Evolutionary conservation across 192 early-diverging fungal species (phyloP).

Genomic region (Thoreauomyces humboldtii): DNA sequence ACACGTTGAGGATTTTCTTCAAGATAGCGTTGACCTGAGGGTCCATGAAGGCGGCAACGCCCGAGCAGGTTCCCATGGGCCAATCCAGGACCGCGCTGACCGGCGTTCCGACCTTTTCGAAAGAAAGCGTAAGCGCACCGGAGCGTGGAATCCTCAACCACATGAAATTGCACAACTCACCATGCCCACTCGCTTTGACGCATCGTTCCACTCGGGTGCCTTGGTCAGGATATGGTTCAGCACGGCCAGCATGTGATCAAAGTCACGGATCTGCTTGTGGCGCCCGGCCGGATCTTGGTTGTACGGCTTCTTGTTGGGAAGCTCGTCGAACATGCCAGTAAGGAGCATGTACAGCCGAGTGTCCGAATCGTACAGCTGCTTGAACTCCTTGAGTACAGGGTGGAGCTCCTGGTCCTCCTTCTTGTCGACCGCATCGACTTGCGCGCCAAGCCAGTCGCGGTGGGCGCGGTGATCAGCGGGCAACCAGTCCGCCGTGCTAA

Average conservation of each 20-base stretch:
- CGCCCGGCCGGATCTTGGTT: slow-evolving; percentile 5
- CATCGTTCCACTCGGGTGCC: slow-evolving; percentile 24
- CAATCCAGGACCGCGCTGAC: slow-evolving; percentile 16
- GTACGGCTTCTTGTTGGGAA: slow-evolving; percentile 19
- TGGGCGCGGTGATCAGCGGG: slow-evolving; percentile 23
- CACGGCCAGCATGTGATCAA: slow-evolving; percentile 14
- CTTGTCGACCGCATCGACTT: slow-evolving; percentile 9
- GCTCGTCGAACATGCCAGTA: slow-evolving; percentile 22
- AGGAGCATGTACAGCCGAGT: slow-evolving; percentile 19
- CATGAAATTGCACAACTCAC: too few relatives aligned
- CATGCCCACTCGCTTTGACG: slow-evolving; percentile 11
- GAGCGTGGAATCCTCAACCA: too few relatives aligned
- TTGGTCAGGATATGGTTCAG: slow-evolving; percentile 25
- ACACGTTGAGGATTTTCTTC: slow-evolving; percentile 19
- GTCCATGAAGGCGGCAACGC: slow-evolving; percentile 21
- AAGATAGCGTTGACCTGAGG: slow-evolving; percentile 19
- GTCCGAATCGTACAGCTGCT: slow-evolving; percentile 7
- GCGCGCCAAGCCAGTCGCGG: slow-evolving; percentile 11
- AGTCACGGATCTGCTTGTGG: slow-evolving; percentile 22
- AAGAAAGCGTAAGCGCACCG: too few relatives aligned
- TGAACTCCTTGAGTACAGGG: slow-evolving; percentile 19
- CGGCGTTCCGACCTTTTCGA: not conserved
- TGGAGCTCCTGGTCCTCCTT: slow-evolving; percentile 8
- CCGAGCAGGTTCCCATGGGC: slow-evolving; percentile 24
- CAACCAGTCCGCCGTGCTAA: slow-evolving; percentile 14